phyloP scores from a whole-genome alignment of 2,329 filamentous ascomycete genomes.

The Epichloe scottii region DNA sequence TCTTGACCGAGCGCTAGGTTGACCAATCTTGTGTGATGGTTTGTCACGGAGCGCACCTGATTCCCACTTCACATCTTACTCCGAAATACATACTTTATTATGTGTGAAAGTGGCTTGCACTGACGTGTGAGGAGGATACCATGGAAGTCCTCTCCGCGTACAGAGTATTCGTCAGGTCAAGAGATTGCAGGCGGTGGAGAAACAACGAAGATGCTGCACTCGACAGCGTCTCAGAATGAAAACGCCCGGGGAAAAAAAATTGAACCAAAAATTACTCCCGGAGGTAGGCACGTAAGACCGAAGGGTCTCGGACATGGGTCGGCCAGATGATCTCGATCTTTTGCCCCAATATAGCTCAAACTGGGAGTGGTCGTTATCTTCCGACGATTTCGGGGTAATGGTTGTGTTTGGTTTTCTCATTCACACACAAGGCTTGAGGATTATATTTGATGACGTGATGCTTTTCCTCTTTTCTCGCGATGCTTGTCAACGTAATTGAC shows the following conservation, averaged over 20 bases:
- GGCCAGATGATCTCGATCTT: background rate
- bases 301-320: background rate
- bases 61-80: background rate
- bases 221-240: background rate
- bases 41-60: conserved; percentile 1
- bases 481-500: background rate
- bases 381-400: background rate
- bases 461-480: background rate
- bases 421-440: background rate
- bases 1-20: conserved; percentile 4
- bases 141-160: background rate
- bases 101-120: background rate
- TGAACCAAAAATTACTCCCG: background rate
- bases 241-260: background rate
- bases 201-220: background rate
- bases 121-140: conserved; percentile 1
- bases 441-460: background rate
- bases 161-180: background rate
- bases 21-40: conserved; percentile 3
- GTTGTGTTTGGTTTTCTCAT: background rate
- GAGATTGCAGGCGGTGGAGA: background rate
- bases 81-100: background rate
- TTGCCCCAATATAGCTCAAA: background rate
- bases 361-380: background rate
- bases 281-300: background rate